Evolutionary conservation across 2,329 filamentous ascomycete genomes (phyloP).

Genomic region (Stagonosporopsis tanaceti): DNA sequence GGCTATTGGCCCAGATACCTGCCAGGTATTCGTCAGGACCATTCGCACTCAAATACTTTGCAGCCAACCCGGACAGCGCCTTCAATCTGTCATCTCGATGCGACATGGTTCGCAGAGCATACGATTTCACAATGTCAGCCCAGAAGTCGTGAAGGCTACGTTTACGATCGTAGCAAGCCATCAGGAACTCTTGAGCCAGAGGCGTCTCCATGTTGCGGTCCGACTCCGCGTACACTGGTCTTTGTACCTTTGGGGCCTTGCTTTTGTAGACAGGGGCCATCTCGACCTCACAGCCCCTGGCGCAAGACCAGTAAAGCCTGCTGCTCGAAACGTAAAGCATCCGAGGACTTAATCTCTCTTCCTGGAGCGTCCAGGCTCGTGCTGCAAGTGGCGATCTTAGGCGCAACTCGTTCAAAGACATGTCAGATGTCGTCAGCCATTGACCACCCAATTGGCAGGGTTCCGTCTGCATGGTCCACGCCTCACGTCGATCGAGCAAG

Average conservation of each 20-base stretch:
- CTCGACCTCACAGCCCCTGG: background rate
- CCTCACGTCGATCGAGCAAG: background rate
- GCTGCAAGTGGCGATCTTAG: background rate
- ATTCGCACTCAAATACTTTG: background rate
- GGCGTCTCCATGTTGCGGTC: background rate
- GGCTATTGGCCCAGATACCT: background rate
- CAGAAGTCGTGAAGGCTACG: background rate
- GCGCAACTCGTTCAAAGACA: constrained; percentile 1
- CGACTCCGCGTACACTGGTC: background rate
- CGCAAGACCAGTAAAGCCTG: constrained; percentile 1
- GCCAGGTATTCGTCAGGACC: background rate
- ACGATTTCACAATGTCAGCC: constrained; percentile 1
- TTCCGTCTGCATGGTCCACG: background rate
- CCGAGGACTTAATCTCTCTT: background rate
- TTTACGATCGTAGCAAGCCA: background rate
- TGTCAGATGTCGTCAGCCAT: constrained; percentile 1
- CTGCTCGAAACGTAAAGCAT: background rate
- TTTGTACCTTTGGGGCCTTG: background rate
- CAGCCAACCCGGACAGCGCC: background rate
- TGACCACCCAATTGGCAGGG: background rate
- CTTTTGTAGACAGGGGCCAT: background rate
- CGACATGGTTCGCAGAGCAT: background rate
- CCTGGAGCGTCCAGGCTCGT: constrained; percentile 1
- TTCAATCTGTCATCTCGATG: background rate
- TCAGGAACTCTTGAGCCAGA: background rate